Evolutionary conservation across 2,329 filamentous ascomycete species (phyloP), one percentile per base, ranked within the genome.

Genomic region (Colletotrichum sp.): DNA sequence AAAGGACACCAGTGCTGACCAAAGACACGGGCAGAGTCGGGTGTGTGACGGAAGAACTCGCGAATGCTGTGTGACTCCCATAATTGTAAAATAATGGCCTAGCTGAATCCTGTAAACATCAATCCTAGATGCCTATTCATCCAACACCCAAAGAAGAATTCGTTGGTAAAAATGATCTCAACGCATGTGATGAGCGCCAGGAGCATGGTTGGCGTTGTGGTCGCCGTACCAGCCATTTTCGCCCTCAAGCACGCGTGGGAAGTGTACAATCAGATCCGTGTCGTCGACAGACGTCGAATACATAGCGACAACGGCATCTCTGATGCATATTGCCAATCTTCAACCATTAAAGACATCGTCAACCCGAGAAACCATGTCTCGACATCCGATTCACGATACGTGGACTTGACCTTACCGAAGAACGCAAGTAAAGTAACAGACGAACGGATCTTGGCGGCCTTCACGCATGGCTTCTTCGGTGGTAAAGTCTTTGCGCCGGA

Each of bases 381-480:
- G 10, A 28, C 24, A 32, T 60, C 30, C 16, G 82, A 84, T 65
- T 79, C 78, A 4, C 78, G 79, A 6, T 80, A 73, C 55, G 78
- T 80, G 4, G 77, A 79, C 0, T 76, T 83, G 15, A 64, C 79
- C 2, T 68, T 83, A 15, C 77, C 79, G 0, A 16, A 67, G 2
- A 62, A 73, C 8, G 72, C 77, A 21, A 43, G 55, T 2, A 4
- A 69, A 15, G 48, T 80, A 2, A 76, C 79, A 3, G 82, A 84
- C 43, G 80, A 83, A 34, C 68, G 61, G 4, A 60, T 84, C 8
- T 72, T 84, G 28, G 79, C 82, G 1, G 78, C 76, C 2, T 83
- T 83, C 12, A 67, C 81, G 2, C 80, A 77, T 15, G 81, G 79
- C 0, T 84, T 81, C 32, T 83, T 83, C 64, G 82, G 81, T 6